Conservation (phyloP, 495 filamentous ascomycete species). For the Eremomyces bilateralis region DNA sequence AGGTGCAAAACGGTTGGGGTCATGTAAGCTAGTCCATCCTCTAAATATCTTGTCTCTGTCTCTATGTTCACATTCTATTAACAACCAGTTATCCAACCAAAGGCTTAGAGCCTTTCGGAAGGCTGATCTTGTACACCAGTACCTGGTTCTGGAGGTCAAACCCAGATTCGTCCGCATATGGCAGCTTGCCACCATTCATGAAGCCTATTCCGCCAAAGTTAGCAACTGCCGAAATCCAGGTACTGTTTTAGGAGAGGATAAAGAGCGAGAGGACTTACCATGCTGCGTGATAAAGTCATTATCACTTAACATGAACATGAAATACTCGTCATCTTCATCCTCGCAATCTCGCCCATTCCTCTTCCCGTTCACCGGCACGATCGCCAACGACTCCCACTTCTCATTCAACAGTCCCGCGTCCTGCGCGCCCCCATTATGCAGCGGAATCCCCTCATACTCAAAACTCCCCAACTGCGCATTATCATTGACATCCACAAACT, state of each 20-base stretch:
- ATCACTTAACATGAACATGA: slow-evolving; percentile 45
- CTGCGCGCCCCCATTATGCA: slow-evolving; percentile 44
- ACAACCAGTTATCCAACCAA: no score
- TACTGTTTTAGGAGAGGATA: slow-evolving; percentile 1
- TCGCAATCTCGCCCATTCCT: slow-evolving; percentile 4
- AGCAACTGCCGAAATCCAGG: slow-evolving; percentile 4
- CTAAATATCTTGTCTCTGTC: no score
- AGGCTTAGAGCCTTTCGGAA: slow-evolving; percentile 22
- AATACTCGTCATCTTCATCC: slow-evolving; percentile 32
- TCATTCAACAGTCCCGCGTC: slow-evolving; percentile 42
- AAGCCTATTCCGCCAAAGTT: slow-evolving; percentile 22
- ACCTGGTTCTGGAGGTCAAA: slow-evolving; percentile 46
- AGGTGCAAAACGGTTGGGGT: no score
- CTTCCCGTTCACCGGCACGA: slow-evolving; percentile 30
- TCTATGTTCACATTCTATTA: no score
- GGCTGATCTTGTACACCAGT: slow-evolving; percentile 46
- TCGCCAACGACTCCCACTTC: slow-evolving; percentile 59
- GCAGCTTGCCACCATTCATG: slow-evolving; percentile 37
- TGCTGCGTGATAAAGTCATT: slow-evolving; percentile 71
- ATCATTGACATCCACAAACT: slow-evolving; percentile 54
- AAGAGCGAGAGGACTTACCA: slow-evolving; percentile 31
- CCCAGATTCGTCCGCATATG: slow-evolving; percentile 40
- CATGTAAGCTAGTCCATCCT: no score
- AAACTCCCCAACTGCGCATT: slow-evolving; percentile 46
- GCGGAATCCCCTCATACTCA: no score